Base-by-base conservation (phyloP, 768 basidiomycete genomes). In the Collybia mongolica region DNA sequence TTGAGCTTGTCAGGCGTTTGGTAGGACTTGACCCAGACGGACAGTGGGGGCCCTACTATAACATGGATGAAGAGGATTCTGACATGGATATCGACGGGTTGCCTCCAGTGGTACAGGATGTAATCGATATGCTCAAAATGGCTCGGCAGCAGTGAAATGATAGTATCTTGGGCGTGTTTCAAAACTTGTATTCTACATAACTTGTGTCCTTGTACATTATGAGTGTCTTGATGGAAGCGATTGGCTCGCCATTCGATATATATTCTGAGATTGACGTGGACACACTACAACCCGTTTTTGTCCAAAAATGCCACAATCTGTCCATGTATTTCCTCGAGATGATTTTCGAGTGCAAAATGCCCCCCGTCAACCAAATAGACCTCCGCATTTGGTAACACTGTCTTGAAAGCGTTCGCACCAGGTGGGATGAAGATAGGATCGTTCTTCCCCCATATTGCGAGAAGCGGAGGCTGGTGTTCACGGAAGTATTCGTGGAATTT, bases 371-470 rank as follows among this genome's bases (percentile, higher is more conserved):
- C 23, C 7, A 47, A 19, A 39, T 47, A 20, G 15, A 47, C 37
- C 23, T 47, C 46, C 17, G 36, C 37, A 8, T 47, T 24, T 18
- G 46, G 46, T 26, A 46, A 38, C 19, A 20, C 19, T 17, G 52
- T 64, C 56, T 68, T 71, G 64, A 61, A 80, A 17, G 75, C 75
- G 53, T 75, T 66, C 0, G 76, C 79, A 2, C 77, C 77, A 0
- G 69, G 51, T 7, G 70, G 66, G 18, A 72, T 51, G 65, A 80
- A 80, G 48, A 74, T 64, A 5, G 47, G 28, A 52, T 81, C 79
- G 51, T 72, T 67, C 53, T 63, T 69, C 6, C 77, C 79, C 80
- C 80, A 80, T 4, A 77, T 63, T 0, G 70, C 77, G 2, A 80
- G 65, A 14, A 77, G 52, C 1, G 73, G 72, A 17, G 73, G 70